Conservation (phyloP, 306 rosid genomes). For the Betula pendula region DNA sequence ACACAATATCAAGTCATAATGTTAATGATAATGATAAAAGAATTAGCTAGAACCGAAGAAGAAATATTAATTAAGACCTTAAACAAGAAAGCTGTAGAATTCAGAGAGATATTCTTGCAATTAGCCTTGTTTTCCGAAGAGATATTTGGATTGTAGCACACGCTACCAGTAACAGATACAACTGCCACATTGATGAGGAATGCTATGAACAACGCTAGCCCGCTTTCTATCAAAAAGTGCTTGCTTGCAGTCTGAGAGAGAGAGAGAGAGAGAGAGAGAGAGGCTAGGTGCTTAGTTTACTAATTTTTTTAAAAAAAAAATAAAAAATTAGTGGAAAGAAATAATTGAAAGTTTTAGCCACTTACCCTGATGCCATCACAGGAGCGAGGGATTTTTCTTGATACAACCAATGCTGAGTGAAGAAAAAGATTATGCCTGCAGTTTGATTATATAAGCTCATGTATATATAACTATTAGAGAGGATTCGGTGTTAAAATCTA, state of each 20-base stretch:
- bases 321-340: background rate
- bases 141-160: constrained; percentile 15
- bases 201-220: constrained; percentile 4
- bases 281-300: background rate
- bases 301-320: background rate
- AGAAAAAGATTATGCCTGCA: constrained; percentile 30
- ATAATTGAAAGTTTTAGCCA: background rate
- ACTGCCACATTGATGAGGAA: constrained; percentile 19
- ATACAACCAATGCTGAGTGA: constrained; percentile 21
- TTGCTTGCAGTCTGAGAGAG: constrained; percentile 14
- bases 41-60: no score
- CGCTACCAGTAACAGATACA: constrained; percentile 4
- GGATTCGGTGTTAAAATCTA: no score
- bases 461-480: no score
- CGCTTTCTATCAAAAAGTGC: constrained; percentile 17
- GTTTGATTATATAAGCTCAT: background rate
- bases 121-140: background rate
- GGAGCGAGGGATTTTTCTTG: constrained; percentile 15
- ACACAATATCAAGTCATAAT: background rate
- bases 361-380: constrained; percentile 9
- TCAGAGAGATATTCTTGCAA: constrained; percentile 18
- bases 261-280: background rate
- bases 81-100: constrained; percentile 16
- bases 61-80: background rate
- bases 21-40: no score